Evolutionary conservation across 495 filamentous ascomycete genomes (phyloP).

Genomic region (Penicillium goetzii): DNA sequence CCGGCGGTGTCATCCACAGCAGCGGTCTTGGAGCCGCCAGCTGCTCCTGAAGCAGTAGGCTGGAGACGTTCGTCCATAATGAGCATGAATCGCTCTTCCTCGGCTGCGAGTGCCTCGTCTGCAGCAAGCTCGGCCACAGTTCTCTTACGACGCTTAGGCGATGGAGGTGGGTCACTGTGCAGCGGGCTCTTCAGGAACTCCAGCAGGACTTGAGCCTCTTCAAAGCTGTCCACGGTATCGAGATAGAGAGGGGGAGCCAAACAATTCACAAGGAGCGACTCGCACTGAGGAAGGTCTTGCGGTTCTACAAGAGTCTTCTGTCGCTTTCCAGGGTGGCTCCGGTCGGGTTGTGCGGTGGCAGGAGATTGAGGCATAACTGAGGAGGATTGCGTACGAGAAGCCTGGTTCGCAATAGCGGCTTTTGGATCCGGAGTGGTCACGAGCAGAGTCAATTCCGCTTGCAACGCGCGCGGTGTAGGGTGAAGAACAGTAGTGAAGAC

Average conservation of each 20-base stretch:
- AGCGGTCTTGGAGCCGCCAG: slow-evolving; percentile 61
- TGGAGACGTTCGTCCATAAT: slow-evolving; percentile 85
- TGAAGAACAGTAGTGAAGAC: slow-evolving; percentile 81
- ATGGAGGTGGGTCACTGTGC: slow-evolving; percentile 73
- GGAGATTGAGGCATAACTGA: slow-evolving; percentile 62
- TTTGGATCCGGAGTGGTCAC: slow-evolving; percentile 68
- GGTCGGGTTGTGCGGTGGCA: slow-evolving; percentile 56
- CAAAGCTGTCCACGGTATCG: slow-evolving; percentile 67
- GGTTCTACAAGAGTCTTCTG: slow-evolving; percentile 79
- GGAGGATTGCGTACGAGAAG: slow-evolving; percentile 52
- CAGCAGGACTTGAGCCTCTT: slow-evolving; percentile 69
- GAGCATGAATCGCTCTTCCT: slow-evolving; percentile 90
- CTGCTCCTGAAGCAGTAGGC: slow-evolving; percentile 57
- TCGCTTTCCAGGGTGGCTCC: slow-evolving; percentile 65
- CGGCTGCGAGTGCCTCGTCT: slow-evolving; percentile 86
- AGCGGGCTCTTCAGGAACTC: slow-evolving; percentile 73
- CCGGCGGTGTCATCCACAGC: slow-evolving; percentile 76
- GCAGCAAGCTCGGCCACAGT: slow-evolving; percentile 93
- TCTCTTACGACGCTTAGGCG: slow-evolving; percentile 87
- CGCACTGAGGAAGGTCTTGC: slow-evolving; percentile 69
- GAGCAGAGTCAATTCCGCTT: slow-evolving; percentile 75
- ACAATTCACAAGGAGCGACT: slow-evolving; percentile 69
- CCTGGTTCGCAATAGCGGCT: slow-evolving; percentile 46
- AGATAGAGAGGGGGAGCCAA: slow-evolving; percentile 77
- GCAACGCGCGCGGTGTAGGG: slow-evolving; percentile 74